Evolutionary conservation across 108 stramenopile genomes (phyloP), one percentile per base, ranked within the genome.

Genomic region (Pseudonitzschia delicatissima): DNA sequence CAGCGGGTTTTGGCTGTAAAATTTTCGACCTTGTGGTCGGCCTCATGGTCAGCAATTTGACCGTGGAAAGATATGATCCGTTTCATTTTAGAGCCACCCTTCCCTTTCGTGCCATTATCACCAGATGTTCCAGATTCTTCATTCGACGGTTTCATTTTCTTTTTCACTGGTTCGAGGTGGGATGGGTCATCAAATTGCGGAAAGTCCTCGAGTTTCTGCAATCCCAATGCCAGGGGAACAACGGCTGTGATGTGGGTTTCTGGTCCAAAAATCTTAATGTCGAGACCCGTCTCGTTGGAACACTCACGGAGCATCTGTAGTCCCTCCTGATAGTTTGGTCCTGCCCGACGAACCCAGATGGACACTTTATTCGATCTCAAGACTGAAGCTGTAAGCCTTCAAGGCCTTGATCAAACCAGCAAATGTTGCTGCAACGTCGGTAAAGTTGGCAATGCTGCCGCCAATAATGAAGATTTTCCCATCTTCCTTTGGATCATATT

Each of bases 361-460:
- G 75, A 55, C 48, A 80, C 79, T 48, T 84, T 79, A 36, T 85
- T 78, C 31, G 76, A 65, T 37, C 79, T 71, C 44, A 94, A 68
- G 67, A 88, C 87, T n/a, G 50, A 90, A 91, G 23, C 71, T 67
- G 65, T 74, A 93, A 18, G 72, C 71, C 62, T 67, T 57, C 28
- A 96, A 72, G 18, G 95, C 95, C 51, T 87, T 81, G 58, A 94
- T 92, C 29, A 96, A 84, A 47, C 95, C 95, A n/a, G 82, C 82
- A 70, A 96, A 96, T 11, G 95, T 96, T n/a, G 91, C 91, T 11
- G 95, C 95, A 12, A 94, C 88, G 63, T 96, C 95, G 8, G 95
- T 96, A 69, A 96, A 96, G 68, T 96, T 96, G 21, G 95, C 95
- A 64, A 96, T 96, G 26, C 91, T 90, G 28, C 95, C 95, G 9